Conservation (phyloP, 108 stramenopile species). For the Cyclotella distinguenda region DNA sequence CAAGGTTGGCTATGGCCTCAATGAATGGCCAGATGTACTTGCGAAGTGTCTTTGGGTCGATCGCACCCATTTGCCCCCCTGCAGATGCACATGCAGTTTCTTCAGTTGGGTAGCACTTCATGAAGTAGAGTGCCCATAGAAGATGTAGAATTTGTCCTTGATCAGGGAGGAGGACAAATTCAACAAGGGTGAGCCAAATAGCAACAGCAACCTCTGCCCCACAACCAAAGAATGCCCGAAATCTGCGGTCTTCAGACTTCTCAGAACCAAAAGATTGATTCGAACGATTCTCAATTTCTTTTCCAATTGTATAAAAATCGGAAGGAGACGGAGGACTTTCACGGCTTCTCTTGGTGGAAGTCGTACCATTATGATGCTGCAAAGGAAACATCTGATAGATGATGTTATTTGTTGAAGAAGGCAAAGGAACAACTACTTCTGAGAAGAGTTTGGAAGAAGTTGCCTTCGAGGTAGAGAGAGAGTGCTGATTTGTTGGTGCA, state of each 20-base stretch:
- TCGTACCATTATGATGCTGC: no score
- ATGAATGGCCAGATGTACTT: constrained; percentile 24
- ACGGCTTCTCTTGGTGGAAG: background rate
- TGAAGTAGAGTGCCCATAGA: constrained; percentile 8
- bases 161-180: background rate
- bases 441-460: no score
- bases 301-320: background rate
- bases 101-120: constrained; percentile 10
- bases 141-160: constrained; percentile 11
- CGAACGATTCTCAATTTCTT: background rate
- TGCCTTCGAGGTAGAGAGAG: no score
- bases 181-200: background rate
- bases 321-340: background rate
- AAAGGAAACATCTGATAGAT: no score
- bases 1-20: background rate
- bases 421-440: no score
- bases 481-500: no score
- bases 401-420: no score
- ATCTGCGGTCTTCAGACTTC: background rate
- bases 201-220: background rate
- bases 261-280: background rate
- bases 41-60: constrained; percentile 14
- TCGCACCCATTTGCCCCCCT: constrained; percentile 8
- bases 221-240: background rate
- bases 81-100: constrained; percentile 2